Evolutionary conservation across 2,329 filamentous ascomycete species (phyloP), one percentile per base, ranked within the genome.

Genomic region (Tolypocladium cylindrosporum): DNA sequence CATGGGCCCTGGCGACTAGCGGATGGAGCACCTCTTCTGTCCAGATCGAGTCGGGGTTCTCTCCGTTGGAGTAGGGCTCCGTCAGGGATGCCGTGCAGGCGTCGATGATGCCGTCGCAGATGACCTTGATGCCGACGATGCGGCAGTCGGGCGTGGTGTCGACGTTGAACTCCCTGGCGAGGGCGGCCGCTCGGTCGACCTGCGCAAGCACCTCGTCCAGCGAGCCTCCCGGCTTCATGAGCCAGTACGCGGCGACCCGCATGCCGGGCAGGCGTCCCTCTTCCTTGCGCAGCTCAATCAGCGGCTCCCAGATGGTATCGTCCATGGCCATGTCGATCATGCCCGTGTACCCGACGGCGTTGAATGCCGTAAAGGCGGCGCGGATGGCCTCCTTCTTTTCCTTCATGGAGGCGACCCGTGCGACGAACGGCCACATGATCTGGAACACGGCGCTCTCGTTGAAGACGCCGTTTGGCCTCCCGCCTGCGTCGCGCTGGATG

Each of bases 101-200:
- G 61, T 88, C 85, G 42, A 88, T 76, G 41, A 85, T 82, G 13
- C 85, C 85, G 59, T 88, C 85, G 63, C 80, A 82, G 43, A 88
- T 85, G 27, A 87, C 68, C 65, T 88, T 88, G 68, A 87, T 78
- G 5, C 85, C 85, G 0, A 83, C 79, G 10, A 88, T 68, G 21
- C 80, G 79, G 57, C 68, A 69, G 57, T 74, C 72, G 0, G 73
- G 73, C 1, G 70, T 72, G 0, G 64, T 71, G 13, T 68, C 63
- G 10, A 66, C 68, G 60, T 69, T 74, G 61, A 69, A 73, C 56
- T 67, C 57, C 8, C 57, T 58, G 21, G 70, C 71, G 41, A 82
- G 65, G 57, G 77, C 75, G 43, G 79, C 76, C 0, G 79, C 79
- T 4, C 74, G 74, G 27, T 78, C 73, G 1, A 84, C 77, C 62